These are phyloP conservation scores for Parascedosporium putredinis DNA, from an alignment of 2,329 filamentous ascomycete genomes.

Conservation along the genomic window DNA sequence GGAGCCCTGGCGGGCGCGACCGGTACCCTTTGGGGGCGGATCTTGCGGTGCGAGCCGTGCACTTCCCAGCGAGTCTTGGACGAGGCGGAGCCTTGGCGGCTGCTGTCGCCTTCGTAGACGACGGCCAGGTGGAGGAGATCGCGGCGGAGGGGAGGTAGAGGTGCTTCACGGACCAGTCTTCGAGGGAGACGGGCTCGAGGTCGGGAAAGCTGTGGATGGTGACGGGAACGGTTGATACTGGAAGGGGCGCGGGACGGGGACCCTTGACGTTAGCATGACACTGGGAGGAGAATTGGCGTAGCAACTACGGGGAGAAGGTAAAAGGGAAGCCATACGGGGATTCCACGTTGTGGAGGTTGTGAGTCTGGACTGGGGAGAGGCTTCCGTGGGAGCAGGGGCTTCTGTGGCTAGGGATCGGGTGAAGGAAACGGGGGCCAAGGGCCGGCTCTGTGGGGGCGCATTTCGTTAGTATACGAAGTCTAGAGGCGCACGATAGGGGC, in stretches of 20 bases:
- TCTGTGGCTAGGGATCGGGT: slow-evolving; percentile 45
- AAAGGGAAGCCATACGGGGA: slow-evolving; percentile 28
- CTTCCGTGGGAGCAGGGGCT: slow-evolving; percentile 18
- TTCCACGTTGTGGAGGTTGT: slow-evolving; percentile 31
- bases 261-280: not conserved
- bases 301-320: not conserved
- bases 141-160: slow-evolving; percentile 73
- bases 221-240: slow-evolving; percentile 51
- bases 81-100: slow-evolving; percentile 76
- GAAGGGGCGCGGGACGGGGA: not conserved
- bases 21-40: slow-evolving; percentile 75
- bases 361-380: slow-evolving; percentile 21
- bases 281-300: not conserved
- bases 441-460: not conserved
- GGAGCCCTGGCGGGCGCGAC: slow-evolving; percentile 67
- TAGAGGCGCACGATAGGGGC: not conserved
- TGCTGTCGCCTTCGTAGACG: slow-evolving; percentile 82
- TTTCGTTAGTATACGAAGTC: not conserved
- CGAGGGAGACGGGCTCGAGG: slow-evolving; percentile 71
- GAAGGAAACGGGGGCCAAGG: slow-evolving; percentile 20
- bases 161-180: slow-evolving; percentile 70
- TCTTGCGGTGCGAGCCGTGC: slow-evolving; percentile 70
- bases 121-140: slow-evolving; percentile 91
- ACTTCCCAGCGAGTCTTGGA: slow-evolving; percentile 77
- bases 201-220: slow-evolving; percentile 87